Percentiles rank a stretch among this genome's conserved stretches.
Conservation (phyloP, 371 early-diverging fungal species). For the Rhizopus stolonifer region DNA sequence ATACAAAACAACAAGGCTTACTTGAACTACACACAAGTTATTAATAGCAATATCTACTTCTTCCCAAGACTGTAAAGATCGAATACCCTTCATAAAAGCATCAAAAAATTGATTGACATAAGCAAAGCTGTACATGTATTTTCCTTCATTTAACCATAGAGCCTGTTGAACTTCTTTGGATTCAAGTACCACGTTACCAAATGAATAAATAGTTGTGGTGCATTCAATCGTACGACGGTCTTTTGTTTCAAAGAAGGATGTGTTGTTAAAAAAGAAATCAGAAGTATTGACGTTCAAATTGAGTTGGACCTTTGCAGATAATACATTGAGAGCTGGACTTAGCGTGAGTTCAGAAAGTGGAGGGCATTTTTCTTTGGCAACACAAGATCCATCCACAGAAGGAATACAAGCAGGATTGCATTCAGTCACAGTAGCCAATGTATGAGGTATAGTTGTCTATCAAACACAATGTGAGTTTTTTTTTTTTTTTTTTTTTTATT, state of each 20-base stretch:
- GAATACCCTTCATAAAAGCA: slow-evolving; percentile 55
- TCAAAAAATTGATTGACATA: slow-evolving; percentile 63
- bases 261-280: slow-evolving; percentile 48
- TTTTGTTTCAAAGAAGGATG: slow-evolving; percentile 52
- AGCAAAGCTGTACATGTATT: slow-evolving; percentile 55
- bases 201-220: slow-evolving; percentile 64
- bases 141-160: slow-evolving; percentile 39
- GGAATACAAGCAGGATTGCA: slow-evolving; percentile 41
- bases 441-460: slow-evolving; percentile 34
- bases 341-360: slow-evolving; percentile 20
- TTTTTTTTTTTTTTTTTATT: not conserved
- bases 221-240: slow-evolving; percentile 56
- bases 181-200: slow-evolving; percentile 62
- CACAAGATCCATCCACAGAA: slow-evolving; percentile 13
- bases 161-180: slow-evolving; percentile 59
- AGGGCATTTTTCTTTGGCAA: slow-evolving; percentile 37
- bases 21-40: slow-evolving; percentile 57
- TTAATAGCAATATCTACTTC: slow-evolving; percentile 55
- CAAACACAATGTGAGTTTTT: not conserved
- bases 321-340: slow-evolving; percentile 7
- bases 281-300: slow-evolving; percentile 42
- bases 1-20: slow-evolving; percentile 4
- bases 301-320: slow-evolving; percentile 41
- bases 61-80: slow-evolving; percentile 46
- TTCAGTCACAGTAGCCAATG: slow-evolving; percentile 40